phyloP scores from a whole-genome alignment of 2,329 filamentous ascomycete genomes.

The Calonectria pauciramosa region DNA sequence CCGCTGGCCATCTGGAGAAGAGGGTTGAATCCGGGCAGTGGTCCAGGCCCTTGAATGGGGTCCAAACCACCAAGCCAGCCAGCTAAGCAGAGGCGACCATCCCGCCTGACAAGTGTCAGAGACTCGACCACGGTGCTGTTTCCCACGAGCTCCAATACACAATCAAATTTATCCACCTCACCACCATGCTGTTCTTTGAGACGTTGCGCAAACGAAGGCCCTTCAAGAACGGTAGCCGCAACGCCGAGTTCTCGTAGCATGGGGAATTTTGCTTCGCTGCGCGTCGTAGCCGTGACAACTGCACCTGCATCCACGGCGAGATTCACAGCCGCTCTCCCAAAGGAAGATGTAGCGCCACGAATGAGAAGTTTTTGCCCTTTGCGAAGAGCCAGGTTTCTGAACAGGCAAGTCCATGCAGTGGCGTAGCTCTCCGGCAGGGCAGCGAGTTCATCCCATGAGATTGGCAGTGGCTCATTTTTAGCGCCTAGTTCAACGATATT shows the following conservation, averaged over 20 bases:
- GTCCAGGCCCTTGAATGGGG: constrained; percentile 39
- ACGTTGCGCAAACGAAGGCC: neutral
- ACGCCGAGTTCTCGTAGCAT: neutral
- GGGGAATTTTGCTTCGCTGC: constrained; percentile 1
- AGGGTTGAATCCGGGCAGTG: constrained; percentile 51
- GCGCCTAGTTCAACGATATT: constrained; percentile 17
- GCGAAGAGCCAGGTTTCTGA: constrained; percentile 17
- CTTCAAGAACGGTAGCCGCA: neutral
- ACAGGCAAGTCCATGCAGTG: constrained; percentile 29
- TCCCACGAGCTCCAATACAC: constrained; percentile 4
- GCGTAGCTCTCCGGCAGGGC: constrained; percentile 25
- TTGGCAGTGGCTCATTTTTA: neutral
- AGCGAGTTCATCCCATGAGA: constrained; percentile 26
- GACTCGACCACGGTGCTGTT: constrained; percentile 16
- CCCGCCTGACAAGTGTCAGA: neutral
- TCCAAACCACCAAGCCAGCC: constrained; percentile 44
- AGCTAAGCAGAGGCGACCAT: neutral
- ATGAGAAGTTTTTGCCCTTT: constrained; percentile 8
- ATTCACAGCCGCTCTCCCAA: constrained; percentile 11
- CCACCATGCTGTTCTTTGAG: neutral
- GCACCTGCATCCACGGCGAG: constrained; percentile 16
- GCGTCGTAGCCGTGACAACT: constrained; percentile 14
- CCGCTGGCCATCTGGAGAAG: constrained; percentile 59
- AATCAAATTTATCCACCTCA: constrained; percentile 1
- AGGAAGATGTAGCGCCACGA: constrained; percentile 3